These are phyloP conservation scores for Arabidopsis thaliana DNA, from an alignment of 345 rosid species.

Conservation along the genomic window DNA sequence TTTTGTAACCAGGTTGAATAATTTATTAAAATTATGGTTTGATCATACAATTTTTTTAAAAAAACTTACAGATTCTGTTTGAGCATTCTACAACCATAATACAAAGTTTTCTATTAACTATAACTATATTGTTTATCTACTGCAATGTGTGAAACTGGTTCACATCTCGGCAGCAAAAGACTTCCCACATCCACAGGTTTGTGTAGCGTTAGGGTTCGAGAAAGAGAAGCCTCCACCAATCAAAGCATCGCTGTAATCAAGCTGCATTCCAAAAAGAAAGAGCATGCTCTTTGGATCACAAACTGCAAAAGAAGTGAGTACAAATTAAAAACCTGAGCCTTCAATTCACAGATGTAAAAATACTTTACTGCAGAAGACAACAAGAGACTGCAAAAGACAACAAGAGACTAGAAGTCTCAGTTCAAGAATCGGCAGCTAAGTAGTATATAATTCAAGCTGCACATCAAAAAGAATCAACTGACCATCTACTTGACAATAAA, in stretches of 20 bases:
- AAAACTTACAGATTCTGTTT: conserved; percentile 4
- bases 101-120: conserved; percentile 13
- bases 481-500: conserved; percentile 2
- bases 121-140: conserved; percentile 12
- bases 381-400: background rate
- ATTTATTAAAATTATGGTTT: conserved; percentile 12
- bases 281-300: conserved; percentile 99
- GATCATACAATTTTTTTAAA: background rate
- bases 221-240: conserved; percentile 98
- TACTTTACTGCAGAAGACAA: conserved; percentile 4
- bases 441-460: background rate
- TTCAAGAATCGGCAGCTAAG: background rate
- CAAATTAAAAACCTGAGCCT: background rate
- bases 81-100: conserved; percentile 24
- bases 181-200: conserved; percentile 82
- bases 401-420: conserved; percentile 5
- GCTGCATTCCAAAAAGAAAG: conserved; percentile 90
- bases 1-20: conserved; percentile 19
- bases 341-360: background rate
- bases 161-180: conserved; percentile 74
- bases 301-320: conserved; percentile 57
- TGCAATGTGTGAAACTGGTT: conserved; percentile 30
- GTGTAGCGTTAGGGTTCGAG: conserved; percentile 93
- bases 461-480: conserved; percentile 12
- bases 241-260: conserved; percentile 92